Conservation (phyloP, 2,329 filamentous ascomycete genomes). For the Knufia fluminis region DNA sequence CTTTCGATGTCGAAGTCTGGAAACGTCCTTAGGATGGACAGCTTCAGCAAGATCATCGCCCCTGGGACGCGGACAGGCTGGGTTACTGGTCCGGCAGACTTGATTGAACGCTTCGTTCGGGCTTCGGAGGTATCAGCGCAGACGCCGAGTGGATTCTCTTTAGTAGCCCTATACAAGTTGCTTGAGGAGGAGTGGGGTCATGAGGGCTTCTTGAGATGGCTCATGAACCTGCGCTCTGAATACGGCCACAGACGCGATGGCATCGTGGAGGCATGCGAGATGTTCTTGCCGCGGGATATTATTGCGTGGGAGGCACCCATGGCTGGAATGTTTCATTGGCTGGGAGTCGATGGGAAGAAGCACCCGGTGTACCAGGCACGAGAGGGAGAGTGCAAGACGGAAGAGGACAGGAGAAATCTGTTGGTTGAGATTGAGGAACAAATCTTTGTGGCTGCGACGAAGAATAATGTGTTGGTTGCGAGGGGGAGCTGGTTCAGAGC, state of each 20-base stretch:
- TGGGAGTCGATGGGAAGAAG: slow-evolving; percentile 38
- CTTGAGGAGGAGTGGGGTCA: slow-evolving; percentile 94
- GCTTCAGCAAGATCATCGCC: slow-evolving; percentile 83
- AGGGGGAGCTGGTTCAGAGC: slow-evolving; percentile 88
- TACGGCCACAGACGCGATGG: slow-evolving; percentile 73
- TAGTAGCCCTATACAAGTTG: slow-evolving; percentile 77
- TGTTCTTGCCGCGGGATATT: slow-evolving; percentile 62
- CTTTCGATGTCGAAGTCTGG: slow-evolving; percentile 77
- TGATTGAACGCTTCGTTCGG: slow-evolving; percentile 71
- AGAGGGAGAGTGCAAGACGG: slow-evolving; percentile 15
- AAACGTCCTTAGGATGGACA: slow-evolving; percentile 81
- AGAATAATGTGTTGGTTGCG: slow-evolving; percentile 68
- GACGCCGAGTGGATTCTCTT: slow-evolving; percentile 73
- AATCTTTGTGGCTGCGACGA: slow-evolving; percentile 70
- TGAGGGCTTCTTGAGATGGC: slow-evolving; percentile 77
- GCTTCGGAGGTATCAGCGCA: slow-evolving; percentile 80
- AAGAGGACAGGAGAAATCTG: slow-evolving; percentile 25
- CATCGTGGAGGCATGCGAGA: slow-evolving; percentile 71
- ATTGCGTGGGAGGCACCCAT: slow-evolving; percentile 70
- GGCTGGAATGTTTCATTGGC: slow-evolving; percentile 80
- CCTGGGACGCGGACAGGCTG: slow-evolving; percentile 77
- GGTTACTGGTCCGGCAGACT: slow-evolving; percentile 78
- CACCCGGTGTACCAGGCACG: slow-evolving; percentile 29
- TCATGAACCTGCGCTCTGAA: slow-evolving; percentile 68
- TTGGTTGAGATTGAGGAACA: slow-evolving; percentile 61